Evolutionary conservation across 768 basidiomycete genomes (phyloP), one percentile per base, ranked within the genome.

Genomic region (Phaeotremella fagi): DNA sequence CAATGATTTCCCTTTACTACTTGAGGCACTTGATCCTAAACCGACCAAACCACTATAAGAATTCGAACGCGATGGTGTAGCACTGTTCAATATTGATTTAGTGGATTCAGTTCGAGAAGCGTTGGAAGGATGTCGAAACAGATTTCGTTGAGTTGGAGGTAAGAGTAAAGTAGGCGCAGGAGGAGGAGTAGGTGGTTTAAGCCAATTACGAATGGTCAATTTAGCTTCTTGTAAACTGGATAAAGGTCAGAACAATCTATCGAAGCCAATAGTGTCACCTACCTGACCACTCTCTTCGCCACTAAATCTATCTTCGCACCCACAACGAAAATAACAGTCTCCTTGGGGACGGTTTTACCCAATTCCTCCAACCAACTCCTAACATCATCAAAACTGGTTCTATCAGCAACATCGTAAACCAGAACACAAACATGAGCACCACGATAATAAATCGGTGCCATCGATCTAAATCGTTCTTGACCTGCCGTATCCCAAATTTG

Each of bases 401-500:
- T 45, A 47, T 66, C 58, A 28, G 63, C 56, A n/a, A 66, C 60
- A 45, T 71, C 69, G 36, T 71, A 71, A 1, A 71, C 66, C 28
- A 71, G 50, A 2, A 71, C 55, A 43, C 66, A 67, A 24, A 67
- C 69, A 46, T 71, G 64, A 5, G 71, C 65, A 15, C 71, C 71
- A 1, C 71, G 58, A 43, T 72, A 72, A 50, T 70, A 72, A 25
- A 72, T 68, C 15, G 71, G 68, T 15, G 71, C 68, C 63, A 72
- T 66, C 2, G 63, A 66, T n/a, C 68, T 41, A 50, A 70, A 73
- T 11, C 69, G 43, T 42, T 73, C 72, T 49, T 71, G 70, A n/a
- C 72, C 72, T 6, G 72, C 72, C 11, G 72, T 71, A 45, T 73
- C 72, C 72, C 72, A 73, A 9, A 73, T 70, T 45, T 71, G 70